Base-by-base conservation (phyloP, 1,284 basidiomycete genomes). In the Moniliella sp. region DNA sequence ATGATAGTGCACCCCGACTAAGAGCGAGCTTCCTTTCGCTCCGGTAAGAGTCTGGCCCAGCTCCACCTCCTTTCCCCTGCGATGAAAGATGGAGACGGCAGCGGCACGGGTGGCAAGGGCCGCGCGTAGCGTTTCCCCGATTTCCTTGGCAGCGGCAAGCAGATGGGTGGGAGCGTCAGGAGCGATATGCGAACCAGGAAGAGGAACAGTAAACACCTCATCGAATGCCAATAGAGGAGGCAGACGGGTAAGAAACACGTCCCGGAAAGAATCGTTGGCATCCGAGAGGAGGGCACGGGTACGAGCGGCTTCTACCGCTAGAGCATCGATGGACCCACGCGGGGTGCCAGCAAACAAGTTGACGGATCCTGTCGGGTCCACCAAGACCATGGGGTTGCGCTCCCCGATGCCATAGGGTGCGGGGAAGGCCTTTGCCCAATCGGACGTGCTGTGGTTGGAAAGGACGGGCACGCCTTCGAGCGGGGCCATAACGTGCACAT, bases 341-440 rank as follows among this genome's bases (percentile, higher is more conserved):
- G 50, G 45, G 14, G 50, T 37, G 16, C 39, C 36, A 3, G 48
- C 42, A 15, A 93, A 62, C 10, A 91, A 51, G 55, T 97, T 97
- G 32, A 81, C 65, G 1, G 67, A 68, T 0, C 80, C 81, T 0
- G 74, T 70, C 0, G 76, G 72, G 48, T 91, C 84, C 0, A 91
- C 75, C 27, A 93, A 73, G 5, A 76, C 68, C 10, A n/a, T n/a
- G n/a, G n/a, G n/a, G n/a, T n/a, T n/a, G n/a, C n/a, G n/a, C n/a
- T n/a, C n/a, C n/a, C n/a, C n/a, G n/a, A n/a, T n/a, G n/a, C n/a
- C n/a, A n/a, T n/a, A n/a, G n/a, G n/a, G n/a, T n/a, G n/a, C n/a
- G n/a, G n/a, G n/a, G n/a, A n/a, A n/a, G n/a, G n/a, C n/a, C n/a
- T n/a, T n/a, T n/a, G n/a, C n/a, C n/a, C n/a, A n/a, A n/a, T n/a